These are phyloP conservation scores for Eucalyptus globulus DNA, from an alignment of 345 rosid genomes.

Conservation along the genomic window DNA sequence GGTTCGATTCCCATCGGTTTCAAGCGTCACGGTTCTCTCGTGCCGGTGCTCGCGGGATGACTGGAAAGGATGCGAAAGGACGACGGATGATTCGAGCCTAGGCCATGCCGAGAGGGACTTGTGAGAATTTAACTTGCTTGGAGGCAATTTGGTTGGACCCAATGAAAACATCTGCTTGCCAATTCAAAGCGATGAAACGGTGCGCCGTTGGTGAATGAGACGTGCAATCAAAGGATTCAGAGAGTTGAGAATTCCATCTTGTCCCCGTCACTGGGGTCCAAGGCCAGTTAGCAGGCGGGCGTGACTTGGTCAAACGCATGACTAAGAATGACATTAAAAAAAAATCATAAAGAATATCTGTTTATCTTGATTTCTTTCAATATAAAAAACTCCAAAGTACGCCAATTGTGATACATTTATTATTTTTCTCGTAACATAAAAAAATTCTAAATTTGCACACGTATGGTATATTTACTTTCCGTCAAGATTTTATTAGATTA, in stretches of 20 bases:
- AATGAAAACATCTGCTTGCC: background rate
- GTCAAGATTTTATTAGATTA: too few relatives aligned
- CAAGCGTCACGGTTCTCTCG: background rate
- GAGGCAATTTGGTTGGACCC: background rate
- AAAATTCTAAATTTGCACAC: rapidly evolving
- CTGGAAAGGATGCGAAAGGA: background rate
- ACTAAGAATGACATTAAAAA: background rate
- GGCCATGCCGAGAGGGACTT: background rate
- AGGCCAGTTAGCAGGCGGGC: background rate
- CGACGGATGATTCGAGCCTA: background rate
- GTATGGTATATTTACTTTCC: rapidly evolving
- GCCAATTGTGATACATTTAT: rapidly evolving
- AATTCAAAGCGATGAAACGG: background rate
- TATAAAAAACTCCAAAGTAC: too few relatives aligned
- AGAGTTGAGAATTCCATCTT: background rate
- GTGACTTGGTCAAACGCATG: background rate
- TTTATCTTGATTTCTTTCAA: too few relatives aligned
- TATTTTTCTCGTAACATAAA: too few relatives aligned
- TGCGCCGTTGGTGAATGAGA: background rate
- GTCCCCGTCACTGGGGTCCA: background rate
- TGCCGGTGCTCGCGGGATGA: background rate
- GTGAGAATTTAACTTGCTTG: background rate
- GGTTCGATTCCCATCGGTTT: background rate
- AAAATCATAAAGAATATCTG: too few relatives aligned
- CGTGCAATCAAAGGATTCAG: background rate